Evolutionary conservation across 805 yeast species (phyloP).

Genomic region (Wickerhamomyces bovis): DNA sequence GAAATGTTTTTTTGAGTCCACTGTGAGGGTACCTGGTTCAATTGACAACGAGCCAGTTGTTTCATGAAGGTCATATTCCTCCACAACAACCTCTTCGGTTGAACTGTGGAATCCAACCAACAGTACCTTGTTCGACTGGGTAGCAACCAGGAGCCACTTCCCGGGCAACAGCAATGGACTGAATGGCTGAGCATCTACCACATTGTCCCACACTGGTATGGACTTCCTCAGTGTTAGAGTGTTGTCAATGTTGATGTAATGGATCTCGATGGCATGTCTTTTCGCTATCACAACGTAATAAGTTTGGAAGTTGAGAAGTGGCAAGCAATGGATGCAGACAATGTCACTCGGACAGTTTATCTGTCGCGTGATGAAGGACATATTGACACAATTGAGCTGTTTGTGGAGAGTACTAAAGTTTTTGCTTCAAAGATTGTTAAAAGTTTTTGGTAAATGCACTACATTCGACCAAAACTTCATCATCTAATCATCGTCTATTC

Average conservation of each 20-base stretch:
- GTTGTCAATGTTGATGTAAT: background rate
- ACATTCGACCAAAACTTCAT: background rate
- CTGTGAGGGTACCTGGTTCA: conserved; percentile 10
- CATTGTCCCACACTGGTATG: conserved; percentile 10
- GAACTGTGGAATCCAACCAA: conserved; percentile 13
- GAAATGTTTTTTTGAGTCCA: conserved; percentile 8
- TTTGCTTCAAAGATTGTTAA: too few species aligned
- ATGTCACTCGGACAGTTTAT: conserved; percentile 9
- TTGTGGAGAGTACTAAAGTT: background rate
- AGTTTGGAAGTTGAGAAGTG: background rate
- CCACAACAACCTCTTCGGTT: conserved; percentile 7
- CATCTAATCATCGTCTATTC: background rate
- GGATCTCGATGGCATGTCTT: conserved; percentile 11
- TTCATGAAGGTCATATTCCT: conserved; percentile 8
- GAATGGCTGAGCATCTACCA: conserved; percentile 12
- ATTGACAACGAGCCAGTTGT: conserved; percentile 4
- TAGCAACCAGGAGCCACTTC: conserved; percentile 12
- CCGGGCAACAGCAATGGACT: conserved; percentile 6
- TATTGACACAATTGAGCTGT: background rate
- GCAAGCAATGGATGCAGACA: conserved; percentile 4
- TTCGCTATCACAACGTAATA: conserved; percentile 13
- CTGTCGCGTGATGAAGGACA: conserved; percentile 4
- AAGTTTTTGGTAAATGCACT: background rate
- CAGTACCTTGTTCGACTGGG: conserved; percentile 11
- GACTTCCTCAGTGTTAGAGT: conserved; percentile 5